phyloP scores from a whole-genome alignment of 78 protist genomes.

The Dictyostelium intermedium region DNA sequence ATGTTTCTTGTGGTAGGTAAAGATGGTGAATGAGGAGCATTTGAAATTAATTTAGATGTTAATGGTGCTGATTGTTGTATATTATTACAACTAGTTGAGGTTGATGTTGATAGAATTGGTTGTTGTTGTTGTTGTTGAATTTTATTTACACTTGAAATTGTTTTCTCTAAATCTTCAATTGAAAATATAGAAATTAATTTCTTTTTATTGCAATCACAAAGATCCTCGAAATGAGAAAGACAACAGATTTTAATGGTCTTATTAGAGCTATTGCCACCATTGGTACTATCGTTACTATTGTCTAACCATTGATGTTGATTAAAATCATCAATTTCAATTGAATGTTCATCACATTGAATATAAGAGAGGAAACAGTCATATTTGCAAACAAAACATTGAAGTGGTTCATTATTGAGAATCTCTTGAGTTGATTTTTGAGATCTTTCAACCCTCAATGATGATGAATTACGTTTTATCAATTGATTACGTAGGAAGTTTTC shows the following conservation, averaged over 20 bases:
- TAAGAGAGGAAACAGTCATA: constrained; percentile 67
- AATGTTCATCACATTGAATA: constrained; percentile 3
- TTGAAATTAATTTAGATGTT: neutral
- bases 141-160: neutral
- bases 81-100: neutral
- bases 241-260: neutral
- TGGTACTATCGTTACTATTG: neutral
- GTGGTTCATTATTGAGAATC: neutral
- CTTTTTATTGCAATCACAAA: constrained; percentile 17
- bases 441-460: neutral
- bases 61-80: neutral
- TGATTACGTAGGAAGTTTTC: neutral
- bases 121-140: neutral
- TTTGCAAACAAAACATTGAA: constrained; percentile 73
- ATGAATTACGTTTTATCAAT: neutral
- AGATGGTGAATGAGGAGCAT: neutral
- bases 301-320: neutral
- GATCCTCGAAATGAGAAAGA: neutral
- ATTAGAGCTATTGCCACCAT: neutral
- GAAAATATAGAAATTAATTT: neutral
- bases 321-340: neutral
- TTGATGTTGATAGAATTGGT: neutral
- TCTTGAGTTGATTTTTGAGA: neutral
- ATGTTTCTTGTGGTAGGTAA: constrained; percentile 1
- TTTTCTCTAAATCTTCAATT: constrained; percentile 13